These are phyloP conservation scores for Leccinum aurantiacum DNA, from an alignment of 768 basidiomycete species.

Conservation along the genomic window DNA sequence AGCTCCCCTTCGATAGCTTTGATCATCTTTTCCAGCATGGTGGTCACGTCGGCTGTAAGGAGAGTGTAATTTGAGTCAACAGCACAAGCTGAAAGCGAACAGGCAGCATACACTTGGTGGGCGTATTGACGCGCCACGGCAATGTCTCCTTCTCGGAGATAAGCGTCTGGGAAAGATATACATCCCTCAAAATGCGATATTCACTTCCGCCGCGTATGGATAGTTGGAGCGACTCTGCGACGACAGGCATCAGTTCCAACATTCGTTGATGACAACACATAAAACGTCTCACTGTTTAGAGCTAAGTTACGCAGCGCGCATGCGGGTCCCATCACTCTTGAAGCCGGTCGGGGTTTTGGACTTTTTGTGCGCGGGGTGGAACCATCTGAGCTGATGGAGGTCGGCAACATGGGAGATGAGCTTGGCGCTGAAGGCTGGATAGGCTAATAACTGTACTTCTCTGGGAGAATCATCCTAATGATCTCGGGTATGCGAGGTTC, in stretches of 20 bases:
- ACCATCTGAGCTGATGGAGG: not conserved
- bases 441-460: constrained; percentile 3
- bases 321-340: constrained; percentile 27
- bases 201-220: not conserved
- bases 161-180: not conserved
- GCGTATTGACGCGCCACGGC: not conserved
- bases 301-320: constrained; percentile 24
- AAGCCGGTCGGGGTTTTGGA: constrained; percentile 6
- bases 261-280: not conserved
- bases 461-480: not conserved
- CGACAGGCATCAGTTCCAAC: not conserved
- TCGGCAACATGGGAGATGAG: not conserved
- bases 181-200: not conserved
- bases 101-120: not conserved
- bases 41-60: constrained; percentile 15
- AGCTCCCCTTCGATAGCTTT: constrained; percentile 17
- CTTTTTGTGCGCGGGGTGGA: not conserved
- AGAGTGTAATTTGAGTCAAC: not conserved
- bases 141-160: not conserved
- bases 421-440: not conserved
- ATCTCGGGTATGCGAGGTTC: not conserved
- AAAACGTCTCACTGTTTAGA: constrained; percentile 11
- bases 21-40: constrained; percentile 24
- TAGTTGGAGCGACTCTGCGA: not conserved
- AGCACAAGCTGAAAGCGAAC: not conserved